Evolutionary conservation across 768 basidiomycete species (phyloP).

Genomic region (Lyophyllum decastes): DNA sequence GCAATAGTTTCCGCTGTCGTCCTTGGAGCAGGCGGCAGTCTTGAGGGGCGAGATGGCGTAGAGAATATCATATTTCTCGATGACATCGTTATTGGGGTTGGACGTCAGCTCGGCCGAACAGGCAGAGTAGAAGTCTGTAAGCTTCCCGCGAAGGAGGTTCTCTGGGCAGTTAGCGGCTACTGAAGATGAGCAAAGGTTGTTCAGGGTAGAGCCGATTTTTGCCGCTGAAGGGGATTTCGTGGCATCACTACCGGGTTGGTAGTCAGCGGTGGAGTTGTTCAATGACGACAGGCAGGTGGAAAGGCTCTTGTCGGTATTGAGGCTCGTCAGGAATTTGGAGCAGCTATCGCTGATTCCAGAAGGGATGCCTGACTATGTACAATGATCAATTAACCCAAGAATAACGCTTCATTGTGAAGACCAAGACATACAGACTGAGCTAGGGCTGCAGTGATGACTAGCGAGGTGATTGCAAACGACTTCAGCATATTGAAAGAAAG

Average conservation of each 20-base stretch:
- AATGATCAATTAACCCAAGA: slow-evolving; percentile 27
- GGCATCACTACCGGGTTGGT: slow-evolving; percentile 47
- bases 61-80: slow-evolving; percentile 75
- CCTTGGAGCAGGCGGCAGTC: slow-evolving; percentile 74
- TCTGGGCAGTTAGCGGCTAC: slow-evolving; percentile 54
- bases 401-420: not conserved
- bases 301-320: slow-evolving; percentile 66
- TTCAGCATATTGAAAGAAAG: slow-evolving; percentile 51
- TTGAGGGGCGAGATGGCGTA: slow-evolving; percentile 71
- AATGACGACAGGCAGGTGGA: slow-evolving; percentile 63
- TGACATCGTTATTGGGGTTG: slow-evolving; percentile 46
- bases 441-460: slow-evolving; percentile 49
- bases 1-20: slow-evolving; percentile 72
- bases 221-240: slow-evolving; percentile 40
- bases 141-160: slow-evolving; percentile 55
- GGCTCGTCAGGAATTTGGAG: slow-evolving; percentile 52
- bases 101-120: slow-evolving; percentile 75
- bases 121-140: slow-evolving; percentile 67
- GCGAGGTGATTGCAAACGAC: slow-evolving; percentile 52
- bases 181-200: slow-evolving; percentile 51
- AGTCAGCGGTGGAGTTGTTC: slow-evolving; percentile 57
- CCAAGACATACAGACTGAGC: slow-evolving; percentile 46
- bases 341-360: slow-evolving; percentile 58
- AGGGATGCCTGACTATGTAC: slow-evolving; percentile 59
- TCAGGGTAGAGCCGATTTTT: slow-evolving; percentile 52